Evolutionary conservation across 352 stramenopile genomes (phyloP).

Genomic region (Thraustochytrium striatum): DNA sequence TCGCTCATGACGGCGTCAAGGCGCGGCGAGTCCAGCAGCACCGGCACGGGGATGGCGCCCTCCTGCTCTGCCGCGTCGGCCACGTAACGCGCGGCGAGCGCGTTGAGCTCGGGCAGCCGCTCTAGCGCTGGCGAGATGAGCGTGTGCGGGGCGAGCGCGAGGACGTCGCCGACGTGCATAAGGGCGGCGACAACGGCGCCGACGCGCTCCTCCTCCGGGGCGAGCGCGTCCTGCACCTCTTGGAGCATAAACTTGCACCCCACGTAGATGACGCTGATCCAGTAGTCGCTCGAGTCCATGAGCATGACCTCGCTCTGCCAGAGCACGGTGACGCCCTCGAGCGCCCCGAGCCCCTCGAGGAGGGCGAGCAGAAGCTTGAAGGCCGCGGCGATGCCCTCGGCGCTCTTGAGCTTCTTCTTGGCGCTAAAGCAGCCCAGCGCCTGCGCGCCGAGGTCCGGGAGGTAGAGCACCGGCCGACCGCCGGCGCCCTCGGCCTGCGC

Average conservation of each 20-base stretch:
- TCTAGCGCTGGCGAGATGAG: background rate
- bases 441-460: conserved; percentile 23
- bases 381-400: conserved; percentile 53
- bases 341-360: background rate
- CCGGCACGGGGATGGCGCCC: conserved; percentile 9
- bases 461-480: background rate
- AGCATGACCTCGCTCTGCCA: conserved; percentile 67
- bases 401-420: conserved; percentile 43
- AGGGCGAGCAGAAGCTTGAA: conserved; percentile 60
- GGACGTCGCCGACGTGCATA: conserved; percentile 45
- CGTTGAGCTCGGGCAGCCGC: background rate
- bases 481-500: background rate
- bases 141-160: background rate
- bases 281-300: conserved; percentile 69
- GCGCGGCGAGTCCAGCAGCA: background rate
- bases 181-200: conserved; percentile 45
- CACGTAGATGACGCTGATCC: conserved; percentile 72
- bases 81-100: conserved; percentile 10
- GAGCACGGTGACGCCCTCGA: conserved; percentile 57
- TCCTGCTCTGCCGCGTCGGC: background rate
- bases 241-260: conserved; percentile 66
- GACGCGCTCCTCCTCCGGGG: conserved; percentile 23
- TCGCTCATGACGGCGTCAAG: background rate
- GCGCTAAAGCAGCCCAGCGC: conserved; percentile 1
- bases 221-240: conserved; percentile 58